Percentiles rank a stretch among this genome's conserved stretches.
Evolutionary conservation across 495 filamentous ascomycete genomes (phyloP).

Genomic region (Hypoxylon fragiforme): DNA sequence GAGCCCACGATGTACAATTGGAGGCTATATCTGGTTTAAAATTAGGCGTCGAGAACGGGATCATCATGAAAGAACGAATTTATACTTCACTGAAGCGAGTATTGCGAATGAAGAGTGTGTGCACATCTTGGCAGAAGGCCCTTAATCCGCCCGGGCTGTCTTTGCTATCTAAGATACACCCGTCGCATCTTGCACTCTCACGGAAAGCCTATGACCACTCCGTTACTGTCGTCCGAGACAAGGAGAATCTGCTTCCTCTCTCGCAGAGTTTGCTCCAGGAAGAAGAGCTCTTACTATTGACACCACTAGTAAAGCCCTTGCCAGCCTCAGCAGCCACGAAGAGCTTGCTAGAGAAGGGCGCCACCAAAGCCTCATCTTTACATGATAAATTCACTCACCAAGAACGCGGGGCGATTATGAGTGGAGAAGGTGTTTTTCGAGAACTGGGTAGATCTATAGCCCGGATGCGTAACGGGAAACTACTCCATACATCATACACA

Average conservation of each 20-base stretch:
- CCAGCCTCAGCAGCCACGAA: constrained; percentile 76
- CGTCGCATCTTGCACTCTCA: constrained; percentile 75
- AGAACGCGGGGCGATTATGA: constrained; percentile 75
- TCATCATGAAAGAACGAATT: constrained; percentile 75
- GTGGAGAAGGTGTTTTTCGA: constrained; percentile 83
- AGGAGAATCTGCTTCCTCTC: constrained; percentile 74
- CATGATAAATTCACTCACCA: constrained; percentile 58
- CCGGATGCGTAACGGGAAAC: constrained; percentile 75
- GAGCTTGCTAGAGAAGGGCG: constrained; percentile 50
- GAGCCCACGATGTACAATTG: constrained; percentile 81
- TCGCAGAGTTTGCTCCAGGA: constrained; percentile 75
- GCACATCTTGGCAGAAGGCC: constrained; percentile 82
- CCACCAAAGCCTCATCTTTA: constrained; percentile 47
- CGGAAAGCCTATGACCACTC: constrained; percentile 82
- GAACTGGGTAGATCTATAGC: constrained; percentile 81
- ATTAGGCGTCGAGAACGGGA: constrained; percentile 80
- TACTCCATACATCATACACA: constrained; percentile 89
- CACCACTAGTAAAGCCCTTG: constrained; percentile 82
- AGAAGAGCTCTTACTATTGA: constrained; percentile 80
- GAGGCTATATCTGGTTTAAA: constrained; percentile 86
- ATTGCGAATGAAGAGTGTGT: constrained; percentile 72
- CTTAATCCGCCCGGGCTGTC: constrained; percentile 75
- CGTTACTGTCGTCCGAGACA: constrained; percentile 84
- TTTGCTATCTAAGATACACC: constrained; percentile 74
- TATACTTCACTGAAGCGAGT: constrained; percentile 73